Evolutionary conservation across 2,329 filamentous ascomycete genomes (phyloP), one percentile per base, ranked within the genome.

Genomic region (Purpureocillium lavendulum): DNA sequence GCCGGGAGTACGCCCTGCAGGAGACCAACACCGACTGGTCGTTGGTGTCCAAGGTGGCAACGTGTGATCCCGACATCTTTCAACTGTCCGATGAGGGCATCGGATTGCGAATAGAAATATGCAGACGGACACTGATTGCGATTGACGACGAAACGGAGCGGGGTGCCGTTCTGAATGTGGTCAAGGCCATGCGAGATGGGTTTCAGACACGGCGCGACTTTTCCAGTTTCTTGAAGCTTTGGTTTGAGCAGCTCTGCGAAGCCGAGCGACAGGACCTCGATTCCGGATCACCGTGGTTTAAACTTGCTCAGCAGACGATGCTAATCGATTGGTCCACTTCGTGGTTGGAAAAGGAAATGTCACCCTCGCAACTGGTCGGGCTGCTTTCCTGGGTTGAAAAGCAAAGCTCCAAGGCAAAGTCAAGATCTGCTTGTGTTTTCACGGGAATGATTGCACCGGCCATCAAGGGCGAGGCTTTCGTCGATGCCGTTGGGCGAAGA

Each of bases 31-130:
- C 60, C 3, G 61, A 70, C 34, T 73, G 71, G 69, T 44, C 44
- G 0, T 49, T 74, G 9, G 47, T 71, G 7, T 64, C 59, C 12
- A 56, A 55, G 11, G 49, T 68, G 18, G 60, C 67, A 1, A 54
- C 55, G 7, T 68, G 70, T 33, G 70, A 75, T 30, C 59, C 67
- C 0, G 71, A 73, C 35, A 58, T 67, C 7, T 70, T 75, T 35
- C 60, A 65, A 49, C 63, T 51, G 28, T 59, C 57, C 0, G 57
- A 61, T 1, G 60, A 67, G 3, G 66, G 64, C 1, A 53, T 54
- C 7, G 45, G 46, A 7, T 49, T 74, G 4, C 57, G 73, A 4
- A 54, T 60, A 13, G 54, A 58, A 2, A 52, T 70, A 4, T 63
- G 71, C 12, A 46, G 55, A 17, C 61, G 59, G 32, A 26, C 21